Base-by-base conservation (phyloP, 208 protist genomes). In the Willaertia magna region DNA sequence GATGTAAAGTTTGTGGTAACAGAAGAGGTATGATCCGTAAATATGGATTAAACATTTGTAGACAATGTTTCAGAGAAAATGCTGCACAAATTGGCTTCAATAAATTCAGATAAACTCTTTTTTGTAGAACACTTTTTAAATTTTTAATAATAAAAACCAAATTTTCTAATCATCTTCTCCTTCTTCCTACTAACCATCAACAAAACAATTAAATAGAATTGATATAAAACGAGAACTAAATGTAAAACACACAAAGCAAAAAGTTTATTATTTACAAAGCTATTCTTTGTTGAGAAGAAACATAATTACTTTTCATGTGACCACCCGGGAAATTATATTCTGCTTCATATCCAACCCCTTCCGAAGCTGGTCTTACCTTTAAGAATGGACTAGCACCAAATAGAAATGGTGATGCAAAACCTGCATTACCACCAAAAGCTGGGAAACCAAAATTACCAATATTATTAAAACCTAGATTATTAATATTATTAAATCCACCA, bases 11-110 rank as follows among this genome's bases (percentile, higher is more conserved):
- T 87, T 96, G 95, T 93, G 93, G 90, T 79, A 95, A 95, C 90
- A 91, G 94, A 90, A 95, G 95, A 90, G 94, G 94, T 55, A 87
- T 97, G 85, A 97, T 97, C 89, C 92, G 95, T 90, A 97, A 97
- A 92, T 97, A 97, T 89, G 95, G 94, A 87, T 92, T 97, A 79
- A 95, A 95, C 90, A 90, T 96, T 34, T 97, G 95, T 93, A 93
- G 95, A 90, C 93, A 96, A 92, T 97, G 95, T 93, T 97, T 97
- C 93, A 93, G 93, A 90, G 93, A 84, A 67, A 67, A 84, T 30
- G 49, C 47, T n/a, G 16, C 11, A n/a, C 14, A 59, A 3, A 67
- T 84, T n/a, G 79, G 79, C 7, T 84, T 84, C 49, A 43, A 6
- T 6, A 84, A 84, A 22, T 34, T n/a, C 20, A 76, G 30, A n/a